A percentile compares a stretch with the other conserved stretches of the same genome.
phyloP scores from a whole-genome alignment of 257 asterid species.

The Solanum corneliomulleri region DNA sequence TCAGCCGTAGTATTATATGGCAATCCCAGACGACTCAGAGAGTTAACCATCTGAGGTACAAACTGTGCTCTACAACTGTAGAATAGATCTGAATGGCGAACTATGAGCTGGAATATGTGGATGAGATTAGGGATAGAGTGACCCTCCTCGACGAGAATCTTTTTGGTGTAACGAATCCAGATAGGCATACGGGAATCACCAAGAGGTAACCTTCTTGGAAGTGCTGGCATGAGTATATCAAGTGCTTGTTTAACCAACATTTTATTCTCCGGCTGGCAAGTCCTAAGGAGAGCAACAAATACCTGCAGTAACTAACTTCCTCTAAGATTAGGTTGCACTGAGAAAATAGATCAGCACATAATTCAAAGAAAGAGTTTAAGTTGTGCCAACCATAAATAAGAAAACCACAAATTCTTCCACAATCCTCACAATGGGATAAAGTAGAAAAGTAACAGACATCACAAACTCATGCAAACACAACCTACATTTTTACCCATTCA shows the following conservation, averaged over 20 bases:
- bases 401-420: not conserved
- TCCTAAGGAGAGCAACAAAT: slow-evolving; percentile 92
- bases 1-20: slow-evolving; percentile 93
- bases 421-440: not conserved
- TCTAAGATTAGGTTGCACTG: not conserved
- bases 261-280: slow-evolving; percentile 98
- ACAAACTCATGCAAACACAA: not conserved
- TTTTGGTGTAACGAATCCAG: slow-evolving; percentile 99
- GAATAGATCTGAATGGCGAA: slow-evolving; percentile 97
- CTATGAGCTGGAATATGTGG: slow-evolving; percentile 99
- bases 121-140: slow-evolving; percentile 96
- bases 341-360: not conserved
- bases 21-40: slow-evolving; percentile 97
- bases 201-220: slow-evolving; percentile 94
- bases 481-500: not conserved
- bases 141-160: slow-evolving; percentile 97
- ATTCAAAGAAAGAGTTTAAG: not conserved
- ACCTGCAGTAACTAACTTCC: slow-evolving; percentile 44
- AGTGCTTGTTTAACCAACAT: slow-evolving; percentile 98
- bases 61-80: slow-evolving; percentile 99
- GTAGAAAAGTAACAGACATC: not conserved
- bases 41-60: slow-evolving; percentile 99
- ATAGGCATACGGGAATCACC: slow-evolving; percentile 99
- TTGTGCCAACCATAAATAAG: not conserved
- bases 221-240: slow-evolving; percentile 99